Percentiles rank a stretch among this genome's conserved stretches.
These are phyloP conservation scores for Aspergillus biplanus DNA, from an alignment of 495 filamentous ascomycete genomes.

Conservation along the genomic window DNA sequence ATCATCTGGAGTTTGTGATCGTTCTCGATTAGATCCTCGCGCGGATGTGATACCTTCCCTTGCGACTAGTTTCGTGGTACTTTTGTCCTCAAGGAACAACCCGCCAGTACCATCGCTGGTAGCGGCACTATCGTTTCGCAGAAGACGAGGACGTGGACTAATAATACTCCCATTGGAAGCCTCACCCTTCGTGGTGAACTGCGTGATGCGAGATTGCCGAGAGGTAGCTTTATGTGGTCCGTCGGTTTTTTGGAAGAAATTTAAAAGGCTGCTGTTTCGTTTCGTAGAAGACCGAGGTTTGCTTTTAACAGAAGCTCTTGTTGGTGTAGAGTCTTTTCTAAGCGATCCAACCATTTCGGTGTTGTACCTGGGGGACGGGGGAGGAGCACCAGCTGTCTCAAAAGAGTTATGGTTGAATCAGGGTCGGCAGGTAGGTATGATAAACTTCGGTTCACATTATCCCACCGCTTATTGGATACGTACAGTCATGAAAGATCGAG, in stretches of 20 bases:
- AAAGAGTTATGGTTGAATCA: neutral
- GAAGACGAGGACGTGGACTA: slow-evolving; percentile 26
- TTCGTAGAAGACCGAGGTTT: slow-evolving; percentile 36
- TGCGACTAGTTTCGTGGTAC: slow-evolving; percentile 25
- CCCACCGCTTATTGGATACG: no score
- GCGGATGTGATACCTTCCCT: neutral
- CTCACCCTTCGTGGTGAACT: slow-evolving; percentile 39
- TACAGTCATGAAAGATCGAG: no score
- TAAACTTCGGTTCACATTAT: no score
- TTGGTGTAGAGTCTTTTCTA: slow-evolving; percentile 33
- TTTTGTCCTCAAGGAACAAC: slow-evolving; percentile 50
- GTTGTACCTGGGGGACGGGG: neutral
- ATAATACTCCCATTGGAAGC: slow-evolving; percentile 16
- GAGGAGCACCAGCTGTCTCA: neutral
- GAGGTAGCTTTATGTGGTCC: slow-evolving; percentile 39
- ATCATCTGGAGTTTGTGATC: slow-evolving; percentile 41
- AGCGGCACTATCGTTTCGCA: slow-evolving; percentile 20
- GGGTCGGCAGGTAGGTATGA: neutral
- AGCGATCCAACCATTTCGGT: slow-evolving; percentile 17
- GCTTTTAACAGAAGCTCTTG: slow-evolving; percentile 4
- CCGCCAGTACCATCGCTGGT: slow-evolving; percentile 33
- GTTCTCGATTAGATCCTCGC: neutral
- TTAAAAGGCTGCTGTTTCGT: slow-evolving; percentile 75
- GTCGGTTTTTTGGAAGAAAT: slow-evolving; percentile 79
- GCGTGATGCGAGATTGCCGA: slow-evolving; percentile 44